These are phyloP conservation scores for Cicer chorassanicum DNA, from an alignment of 306 rosid species.

Conservation along the genomic window DNA sequence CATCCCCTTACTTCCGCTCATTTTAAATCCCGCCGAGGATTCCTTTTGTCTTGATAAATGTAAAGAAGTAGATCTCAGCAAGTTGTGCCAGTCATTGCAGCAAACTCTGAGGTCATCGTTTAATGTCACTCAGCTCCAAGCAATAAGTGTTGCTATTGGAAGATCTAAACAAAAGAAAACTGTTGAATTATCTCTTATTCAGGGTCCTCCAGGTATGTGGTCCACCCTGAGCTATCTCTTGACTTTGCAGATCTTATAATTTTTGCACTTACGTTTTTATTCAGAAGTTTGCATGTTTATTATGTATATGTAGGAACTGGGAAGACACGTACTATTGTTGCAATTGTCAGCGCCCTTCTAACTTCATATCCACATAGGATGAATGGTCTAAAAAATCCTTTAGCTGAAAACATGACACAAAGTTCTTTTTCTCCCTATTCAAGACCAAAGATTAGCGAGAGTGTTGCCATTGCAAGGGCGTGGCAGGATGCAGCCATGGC, in stretches of 20 bases:
- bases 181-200: constrained; percentile 81
- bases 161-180: constrained; percentile 54
- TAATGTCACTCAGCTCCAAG: constrained; percentile 86
- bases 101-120: constrained; percentile 72
- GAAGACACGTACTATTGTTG: constrained; percentile 90
- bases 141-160: constrained; percentile 71
- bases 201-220: constrained; percentile 96
- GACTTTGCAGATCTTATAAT: constrained; percentile 31
- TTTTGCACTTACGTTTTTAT: constrained; percentile 32
- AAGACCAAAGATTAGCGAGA: constrained; percentile 59
- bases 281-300: constrained; percentile 42
- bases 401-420: constrained; percentile 50
- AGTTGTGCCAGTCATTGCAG: constrained; percentile 79
- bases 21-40: constrained; percentile 65
- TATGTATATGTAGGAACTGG: constrained; percentile 77
- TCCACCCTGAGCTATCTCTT: constrained; percentile 35
- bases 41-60: constrained; percentile 50
- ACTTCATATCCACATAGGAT: constrained; percentile 61
- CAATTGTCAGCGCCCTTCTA: constrained; percentile 88
- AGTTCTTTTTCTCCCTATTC: constrained; percentile 50
- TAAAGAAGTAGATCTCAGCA: constrained; percentile 63
- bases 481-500: constrained; percentile 99
- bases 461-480: constrained; percentile 83
- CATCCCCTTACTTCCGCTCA: constrained; percentile 79
- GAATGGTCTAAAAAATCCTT: constrained; percentile 42